phyloP scores from a whole-genome alignment of 108 stramenopile species.

The Skeletonema grethae region DNA sequence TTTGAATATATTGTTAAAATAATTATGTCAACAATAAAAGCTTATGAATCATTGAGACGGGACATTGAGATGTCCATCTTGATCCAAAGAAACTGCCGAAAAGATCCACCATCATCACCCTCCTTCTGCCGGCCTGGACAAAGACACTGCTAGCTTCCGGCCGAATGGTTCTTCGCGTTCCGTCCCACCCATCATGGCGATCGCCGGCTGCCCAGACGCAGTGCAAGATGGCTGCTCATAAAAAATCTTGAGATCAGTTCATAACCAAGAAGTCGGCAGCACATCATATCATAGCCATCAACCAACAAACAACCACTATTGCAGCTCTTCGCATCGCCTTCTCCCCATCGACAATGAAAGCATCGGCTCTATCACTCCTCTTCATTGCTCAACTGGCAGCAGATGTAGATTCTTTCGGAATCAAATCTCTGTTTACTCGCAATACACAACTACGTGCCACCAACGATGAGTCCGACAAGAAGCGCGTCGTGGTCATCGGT shows the following conservation, averaged over 20 bases:
- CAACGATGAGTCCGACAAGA: constrained; percentile 52
- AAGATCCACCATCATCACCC: too few relatives aligned
- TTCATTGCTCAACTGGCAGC: constrained; percentile 6
- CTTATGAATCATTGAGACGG: neutral
- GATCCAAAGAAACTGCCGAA: neutral
- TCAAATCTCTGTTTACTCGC: neutral
- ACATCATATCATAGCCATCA: neutral
- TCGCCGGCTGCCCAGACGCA: too few relatives aligned
- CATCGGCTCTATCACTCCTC: constrained; percentile 1
- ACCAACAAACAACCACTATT: neutral
- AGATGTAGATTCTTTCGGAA: constrained; percentile 6
- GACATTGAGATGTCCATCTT: neutral
- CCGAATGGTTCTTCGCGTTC: too few relatives aligned
- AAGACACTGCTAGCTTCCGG: too few relatives aligned
- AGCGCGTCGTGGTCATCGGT: constrained; percentile 87
- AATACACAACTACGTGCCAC: constrained; percentile 5
- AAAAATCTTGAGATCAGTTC: too few relatives aligned
- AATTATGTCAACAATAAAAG: too few relatives aligned
- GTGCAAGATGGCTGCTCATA: too few relatives aligned
- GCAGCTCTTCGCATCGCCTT: neutral
- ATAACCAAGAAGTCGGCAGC: neutral
- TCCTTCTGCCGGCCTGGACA: too few relatives aligned
- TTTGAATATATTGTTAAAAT: too few relatives aligned
- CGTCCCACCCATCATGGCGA: too few relatives aligned
- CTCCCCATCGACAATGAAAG: neutral